phyloP scores from a whole-genome alignment of 164 flowering plant genomes.

The Magnolia officinalis region DNA sequence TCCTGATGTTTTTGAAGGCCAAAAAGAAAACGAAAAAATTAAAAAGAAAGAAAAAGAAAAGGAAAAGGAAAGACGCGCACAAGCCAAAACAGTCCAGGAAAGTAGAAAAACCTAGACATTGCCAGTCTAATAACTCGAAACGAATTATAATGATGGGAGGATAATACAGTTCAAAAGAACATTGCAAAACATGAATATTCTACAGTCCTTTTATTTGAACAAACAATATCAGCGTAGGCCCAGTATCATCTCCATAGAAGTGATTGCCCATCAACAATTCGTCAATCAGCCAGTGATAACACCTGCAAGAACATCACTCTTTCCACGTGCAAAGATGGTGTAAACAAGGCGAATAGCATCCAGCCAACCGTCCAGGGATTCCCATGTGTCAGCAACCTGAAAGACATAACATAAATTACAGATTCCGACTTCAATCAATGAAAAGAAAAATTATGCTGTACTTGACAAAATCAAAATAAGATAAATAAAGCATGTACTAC shows the following conservation, averaged over 20 bases:
- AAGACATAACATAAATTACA: too few relatives aligned
- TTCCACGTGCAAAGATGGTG: conserved; percentile 89
- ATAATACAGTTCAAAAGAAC: too few relatives aligned
- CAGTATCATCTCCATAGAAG: not conserved
- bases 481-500: too few relatives aligned
- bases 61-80: not conserved
- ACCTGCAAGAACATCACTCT: conserved; percentile 81
- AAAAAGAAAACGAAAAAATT: not conserved
- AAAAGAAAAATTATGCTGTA: too few relatives aligned
- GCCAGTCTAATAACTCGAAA: not conserved
- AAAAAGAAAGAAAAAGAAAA: not conserved
- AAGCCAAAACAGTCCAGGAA: not conserved
- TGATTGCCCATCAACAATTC: not conserved
- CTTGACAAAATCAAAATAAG: not conserved
- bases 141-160: not conserved
- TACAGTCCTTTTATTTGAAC: not conserved
- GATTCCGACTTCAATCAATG: not conserved
- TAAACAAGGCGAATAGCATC: conserved; percentile 93
- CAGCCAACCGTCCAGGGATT: conserved; percentile 86
- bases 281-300: conserved; percentile 58
- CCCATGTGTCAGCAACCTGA: conserved; percentile 97
- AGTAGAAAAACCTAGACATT: not conserved
- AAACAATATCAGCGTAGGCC: not conserved
- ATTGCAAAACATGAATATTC: not conserved
- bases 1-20: not conserved